A percentile compares a stretch with the other conserved stretches of the same genome.
phyloP scores from a whole-genome alignment of 139 green algal genomes.

The Edaphochlamys debaryana region DNA sequence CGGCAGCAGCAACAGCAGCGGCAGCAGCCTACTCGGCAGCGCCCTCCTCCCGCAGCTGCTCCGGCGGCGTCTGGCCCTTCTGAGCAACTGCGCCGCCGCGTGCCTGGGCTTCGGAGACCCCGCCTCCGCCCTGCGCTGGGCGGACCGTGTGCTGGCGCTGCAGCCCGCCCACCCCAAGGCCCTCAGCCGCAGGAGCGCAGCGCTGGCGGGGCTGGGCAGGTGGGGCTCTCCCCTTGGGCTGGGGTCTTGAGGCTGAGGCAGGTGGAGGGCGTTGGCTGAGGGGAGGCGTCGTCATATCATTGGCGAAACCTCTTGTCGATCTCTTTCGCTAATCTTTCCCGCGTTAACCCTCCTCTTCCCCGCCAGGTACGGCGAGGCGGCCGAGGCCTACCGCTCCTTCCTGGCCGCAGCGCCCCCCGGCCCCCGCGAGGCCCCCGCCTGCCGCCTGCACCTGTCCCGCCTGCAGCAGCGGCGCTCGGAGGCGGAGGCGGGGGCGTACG shows the following conservation, averaged over 20 bases:
- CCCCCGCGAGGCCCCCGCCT: too few relatives aligned
- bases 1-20: not conserved
- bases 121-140: not conserved
- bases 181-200: not conserved
- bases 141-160: not conserved
- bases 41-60: too few relatives aligned
- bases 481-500: not conserved
- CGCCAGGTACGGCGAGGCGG: not conserved
- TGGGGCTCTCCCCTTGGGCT: not conserved
- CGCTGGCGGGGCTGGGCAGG: conserved; percentile 11
- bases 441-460: too few relatives aligned
- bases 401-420: not conserved
- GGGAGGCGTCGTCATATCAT: too few relatives aligned
- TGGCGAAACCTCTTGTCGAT: too few relatives aligned
- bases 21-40: not conserved
- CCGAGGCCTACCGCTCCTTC: not conserved
- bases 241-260: too few relatives aligned
- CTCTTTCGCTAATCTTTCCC: not conserved
- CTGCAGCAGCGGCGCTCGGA: not conserved
- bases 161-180: conserved; percentile 17
- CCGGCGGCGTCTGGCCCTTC: too few relatives aligned
- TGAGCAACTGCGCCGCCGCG: conserved; percentile 24
- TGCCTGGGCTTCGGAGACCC: conserved; percentile 16
- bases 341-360: too few relatives aligned
- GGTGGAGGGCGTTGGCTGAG: too few relatives aligned